Conservation (phyloP, 441 rosid genomes). For the Kokia cookei region DNA sequence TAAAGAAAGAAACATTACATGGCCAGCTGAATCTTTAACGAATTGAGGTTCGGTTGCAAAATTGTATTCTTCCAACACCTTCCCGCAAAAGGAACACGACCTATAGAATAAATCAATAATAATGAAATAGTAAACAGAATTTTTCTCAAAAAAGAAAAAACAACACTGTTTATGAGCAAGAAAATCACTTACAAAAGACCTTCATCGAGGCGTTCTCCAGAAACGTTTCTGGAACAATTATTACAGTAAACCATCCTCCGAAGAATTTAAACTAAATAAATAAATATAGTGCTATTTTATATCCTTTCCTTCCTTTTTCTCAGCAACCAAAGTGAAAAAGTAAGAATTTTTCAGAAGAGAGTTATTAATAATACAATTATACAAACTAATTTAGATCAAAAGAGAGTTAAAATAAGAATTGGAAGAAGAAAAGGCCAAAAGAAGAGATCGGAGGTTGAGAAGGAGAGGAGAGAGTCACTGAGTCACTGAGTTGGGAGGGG, state of each 20-base stretch:
- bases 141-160: not conserved
- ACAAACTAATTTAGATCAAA: not conserved
- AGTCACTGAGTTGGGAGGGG: not conserved
- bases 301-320: not conserved
- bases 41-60: conserved; percentile 41
- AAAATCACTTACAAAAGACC: not conserved
- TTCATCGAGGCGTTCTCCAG: conserved; percentile 7
- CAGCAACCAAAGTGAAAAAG: not conserved
- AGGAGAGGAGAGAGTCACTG: not conserved
- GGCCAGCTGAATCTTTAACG: conserved; percentile 39
- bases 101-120: conserved; percentile 12
- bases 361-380: not conserved
- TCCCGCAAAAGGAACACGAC: conserved; percentile 50
- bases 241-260: conserved; percentile 5
- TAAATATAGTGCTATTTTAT: not conserved
- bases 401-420: not conserved
- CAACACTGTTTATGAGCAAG: not conserved
- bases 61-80: conserved; percentile 35
- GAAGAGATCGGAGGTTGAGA: not conserved
- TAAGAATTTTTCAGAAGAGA: not conserved
- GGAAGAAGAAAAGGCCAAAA: not conserved
- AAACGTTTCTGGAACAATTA: conserved; percentile 5
- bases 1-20: conserved; percentile 18
- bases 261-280: not conserved
- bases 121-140: not conserved